A percentile compares a stretch with the other conserved stretches of the same genome.
These are phyloP conservation scores for Lasiosphaeriaceae sp. DNA, from an alignment of 495 filamentous ascomycete genomes.

Conservation along the genomic window DNA sequence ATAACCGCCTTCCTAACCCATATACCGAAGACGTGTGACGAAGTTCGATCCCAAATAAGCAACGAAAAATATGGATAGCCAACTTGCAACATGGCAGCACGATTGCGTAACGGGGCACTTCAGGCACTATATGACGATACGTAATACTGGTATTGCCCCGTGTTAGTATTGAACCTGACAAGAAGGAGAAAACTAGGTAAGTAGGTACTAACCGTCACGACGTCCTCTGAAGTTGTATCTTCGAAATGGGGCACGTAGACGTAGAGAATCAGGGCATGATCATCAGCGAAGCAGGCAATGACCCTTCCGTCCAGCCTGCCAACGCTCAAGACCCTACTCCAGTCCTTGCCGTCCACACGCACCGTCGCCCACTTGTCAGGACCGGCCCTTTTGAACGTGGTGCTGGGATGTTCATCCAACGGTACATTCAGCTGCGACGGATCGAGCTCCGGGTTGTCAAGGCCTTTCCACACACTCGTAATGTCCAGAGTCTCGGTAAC, in stretches of 20 bases:
- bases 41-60: too few relatives aligned
- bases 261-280: slow-evolving; percentile 87
- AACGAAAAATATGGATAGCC: too few relatives aligned
- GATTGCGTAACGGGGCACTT: background rate
- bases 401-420: slow-evolving; percentile 70
- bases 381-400: slow-evolving; percentile 57
- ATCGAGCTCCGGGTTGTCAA: slow-evolving; percentile 82
- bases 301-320: slow-evolving; percentile 82
- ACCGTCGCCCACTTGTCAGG: slow-evolving; percentile 77
- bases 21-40: too few relatives aligned
- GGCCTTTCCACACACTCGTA: slow-evolving; percentile 71
- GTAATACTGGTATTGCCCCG: slow-evolving; percentile 18
- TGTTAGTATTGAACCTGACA: background rate
- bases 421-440: slow-evolving; percentile 61
- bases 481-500: slow-evolving; percentile 77
- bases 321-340: slow-evolving; percentile 86
- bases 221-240: slow-evolving; percentile 62
- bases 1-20: too few relatives aligned
- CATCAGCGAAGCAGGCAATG: slow-evolving; percentile 76
- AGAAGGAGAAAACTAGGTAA: background rate
- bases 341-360: slow-evolving; percentile 85
- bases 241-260: slow-evolving; percentile 77
- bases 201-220: slow-evolving; percentile 65
- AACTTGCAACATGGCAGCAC: background rate
- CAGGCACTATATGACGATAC: slow-evolving; percentile 21